Evolutionary conservation across 345 rosid genomes (phyloP).

Genomic region (Eucalyptus fibrosa): DNA sequence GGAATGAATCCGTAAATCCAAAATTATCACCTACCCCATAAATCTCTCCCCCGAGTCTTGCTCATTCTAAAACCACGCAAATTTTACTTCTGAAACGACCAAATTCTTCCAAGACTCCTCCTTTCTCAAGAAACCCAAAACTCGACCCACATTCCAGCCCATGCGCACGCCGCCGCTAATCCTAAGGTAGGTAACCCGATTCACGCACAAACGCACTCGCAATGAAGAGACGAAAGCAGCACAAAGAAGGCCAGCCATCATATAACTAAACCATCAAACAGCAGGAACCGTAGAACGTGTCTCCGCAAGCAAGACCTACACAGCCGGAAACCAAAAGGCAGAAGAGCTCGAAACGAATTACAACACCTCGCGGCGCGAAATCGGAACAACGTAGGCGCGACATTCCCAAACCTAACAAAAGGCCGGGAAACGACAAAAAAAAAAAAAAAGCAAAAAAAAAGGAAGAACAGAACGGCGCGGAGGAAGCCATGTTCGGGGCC

Average conservation of each 20-base stretch:
- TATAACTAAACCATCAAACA: neutral
- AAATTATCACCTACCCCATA: neutral
- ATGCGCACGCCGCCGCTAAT: neutral
- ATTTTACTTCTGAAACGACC: neutral
- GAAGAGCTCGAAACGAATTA: neutral
- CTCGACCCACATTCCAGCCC: neutral
- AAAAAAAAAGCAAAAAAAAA: too few relatives aligned
- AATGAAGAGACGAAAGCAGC: neutral
- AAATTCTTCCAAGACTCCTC: neutral
- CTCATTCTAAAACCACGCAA: neutral
- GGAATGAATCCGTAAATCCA: neutral
- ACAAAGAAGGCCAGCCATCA: neutral
- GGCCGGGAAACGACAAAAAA: neutral
- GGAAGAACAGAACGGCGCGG: neutral
- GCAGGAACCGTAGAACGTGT: neutral
- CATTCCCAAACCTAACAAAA: neutral
- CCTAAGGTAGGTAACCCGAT: neutral
- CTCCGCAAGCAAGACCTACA: neutral
- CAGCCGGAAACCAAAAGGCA: neutral
- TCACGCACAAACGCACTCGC: neutral
- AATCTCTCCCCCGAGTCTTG: neutral
- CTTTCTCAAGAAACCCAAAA: neutral
- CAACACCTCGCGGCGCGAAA: neutral
- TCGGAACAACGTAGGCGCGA: neutral
- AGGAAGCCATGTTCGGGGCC: neutral